These are phyloP conservation scores for Actinomucor elegans DNA, from an alignment of 371 early-diverging fungal species.

Conservation along the genomic window DNA sequence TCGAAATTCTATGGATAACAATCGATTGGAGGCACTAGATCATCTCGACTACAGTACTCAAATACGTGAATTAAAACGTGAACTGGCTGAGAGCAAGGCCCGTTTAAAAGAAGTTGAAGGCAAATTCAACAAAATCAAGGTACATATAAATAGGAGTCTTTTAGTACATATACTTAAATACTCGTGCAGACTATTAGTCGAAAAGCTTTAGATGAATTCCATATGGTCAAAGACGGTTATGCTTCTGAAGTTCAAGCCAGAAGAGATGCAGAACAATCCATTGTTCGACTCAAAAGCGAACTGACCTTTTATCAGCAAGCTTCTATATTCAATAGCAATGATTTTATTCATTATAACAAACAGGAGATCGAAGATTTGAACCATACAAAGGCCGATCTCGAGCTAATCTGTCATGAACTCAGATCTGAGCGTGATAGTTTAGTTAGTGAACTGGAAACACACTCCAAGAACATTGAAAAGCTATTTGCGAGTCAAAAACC, in stretches of 20 bases:
- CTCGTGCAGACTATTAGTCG: slow-evolving; percentile 39
- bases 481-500: slow-evolving; percentile 17
- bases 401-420: slow-evolving; percentile 30
- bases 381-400: slow-evolving; percentile 22
- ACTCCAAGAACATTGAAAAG: slow-evolving; percentile 17
- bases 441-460: slow-evolving; percentile 20
- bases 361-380: slow-evolving; percentile 32
- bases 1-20: slow-evolving; percentile 13
- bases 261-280: slow-evolving; percentile 32
- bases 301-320: slow-evolving; percentile 40
- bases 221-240: slow-evolving; percentile 45
- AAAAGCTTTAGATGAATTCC: slow-evolving; percentile 50
- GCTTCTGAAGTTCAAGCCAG: slow-evolving; percentile 37
- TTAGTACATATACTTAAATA: neutral
- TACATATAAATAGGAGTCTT: neutral
- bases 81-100: slow-evolving; percentile 27
- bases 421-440: slow-evolving; percentile 27
- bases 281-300: slow-evolving; percentile 33
- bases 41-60: slow-evolving; percentile 4
- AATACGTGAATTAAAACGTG: slow-evolving; percentile 19
- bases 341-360: slow-evolving; percentile 21
- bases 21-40: neutral
- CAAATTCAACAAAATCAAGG: slow-evolving; percentile 50
- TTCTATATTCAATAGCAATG: slow-evolving; percentile 4
- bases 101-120: slow-evolving; percentile 35